These are phyloP conservation scores for Xylariaceae sp. DNA, from an alignment of 2,329 filamentous ascomycete genomes.

Conservation along the genomic window DNA sequence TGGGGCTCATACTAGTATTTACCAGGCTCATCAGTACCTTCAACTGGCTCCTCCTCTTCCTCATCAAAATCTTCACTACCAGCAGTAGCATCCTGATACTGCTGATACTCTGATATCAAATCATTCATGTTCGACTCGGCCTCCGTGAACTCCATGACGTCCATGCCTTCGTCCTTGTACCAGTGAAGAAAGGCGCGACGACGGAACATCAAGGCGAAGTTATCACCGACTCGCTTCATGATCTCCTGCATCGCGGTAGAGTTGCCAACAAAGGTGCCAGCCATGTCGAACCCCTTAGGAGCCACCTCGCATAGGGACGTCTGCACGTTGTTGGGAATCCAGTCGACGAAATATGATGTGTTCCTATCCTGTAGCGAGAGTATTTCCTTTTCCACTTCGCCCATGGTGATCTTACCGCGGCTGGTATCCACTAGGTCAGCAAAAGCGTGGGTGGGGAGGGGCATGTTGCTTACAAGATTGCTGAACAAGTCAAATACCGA, in stretches of 20 bases:
- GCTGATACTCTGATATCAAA: slow-evolving; percentile 98
- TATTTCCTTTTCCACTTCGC: slow-evolving; percentile 99
- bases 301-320: slow-evolving; percentile 98
- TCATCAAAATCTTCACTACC: slow-evolving; percentile 97
- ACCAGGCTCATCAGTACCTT: slow-evolving; percentile 44
- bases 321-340: slow-evolving; percentile 99
- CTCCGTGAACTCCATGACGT: slow-evolving; percentile 99
- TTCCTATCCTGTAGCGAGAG: slow-evolving; percentile 99
- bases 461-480: slow-evolving; percentile 74
- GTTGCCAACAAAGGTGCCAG: slow-evolving; percentile 98
- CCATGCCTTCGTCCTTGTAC: slow-evolving; percentile 99
- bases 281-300: slow-evolving; percentile 97
- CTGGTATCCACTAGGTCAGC: slow-evolving; percentile 40
- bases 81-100: slow-evolving; percentile 98
- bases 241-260: slow-evolving; percentile 99
- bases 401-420: slow-evolving; percentile 99
- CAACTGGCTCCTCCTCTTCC: slow-evolving; percentile 75
- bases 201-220: slow-evolving; percentile 99
- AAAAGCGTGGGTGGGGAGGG: slow-evolving; percentile 15
- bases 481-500: slow-evolving; percentile 98
- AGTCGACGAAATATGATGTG: slow-evolving; percentile 98
- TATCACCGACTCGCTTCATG: slow-evolving; percentile 99
- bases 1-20: no score
- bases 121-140: slow-evolving; percentile 99
- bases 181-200: slow-evolving; percentile 99